These are phyloP conservation scores for Sporobolomyces roseus DNA, from an alignment of 768 basidiomycete species.

Conservation along the genomic window DNA sequence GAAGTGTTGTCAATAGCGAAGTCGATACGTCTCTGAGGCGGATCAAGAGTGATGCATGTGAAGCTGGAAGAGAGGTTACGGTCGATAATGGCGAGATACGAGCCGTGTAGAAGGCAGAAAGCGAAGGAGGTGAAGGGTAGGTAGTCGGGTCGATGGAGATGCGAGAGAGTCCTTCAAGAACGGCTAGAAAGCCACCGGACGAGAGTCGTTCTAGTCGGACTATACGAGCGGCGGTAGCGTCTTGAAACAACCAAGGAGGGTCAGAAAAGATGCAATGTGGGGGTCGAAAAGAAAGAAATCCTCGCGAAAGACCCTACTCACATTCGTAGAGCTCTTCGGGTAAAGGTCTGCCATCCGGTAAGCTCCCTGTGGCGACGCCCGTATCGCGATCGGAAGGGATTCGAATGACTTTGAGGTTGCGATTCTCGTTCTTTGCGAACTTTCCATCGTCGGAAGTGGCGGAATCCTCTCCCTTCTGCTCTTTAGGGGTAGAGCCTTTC, in stretches of 20 bases:
- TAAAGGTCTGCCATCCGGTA: background rate
- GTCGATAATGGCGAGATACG: slow-evolving; percentile 14
- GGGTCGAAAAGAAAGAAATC: background rate
- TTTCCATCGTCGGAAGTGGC: background rate
- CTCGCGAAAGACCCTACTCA: slow-evolving; percentile 5
- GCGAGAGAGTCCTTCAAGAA: slow-evolving; percentile 40
- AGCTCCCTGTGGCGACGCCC: background rate
- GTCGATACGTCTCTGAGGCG: slow-evolving; percentile 7
- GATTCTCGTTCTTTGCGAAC: background rate
- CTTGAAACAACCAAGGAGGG: too few relatives aligned
- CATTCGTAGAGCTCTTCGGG: slow-evolving; percentile 35
- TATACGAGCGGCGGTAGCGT: slow-evolving; percentile 38
- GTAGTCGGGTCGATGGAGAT: slow-evolving; percentile 29
- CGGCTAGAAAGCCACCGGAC: slow-evolving; percentile 18
- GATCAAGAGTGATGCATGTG: slow-evolving; percentile 2
- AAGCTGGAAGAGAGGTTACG: background rate
- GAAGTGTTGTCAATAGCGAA: slow-evolving; percentile 32
- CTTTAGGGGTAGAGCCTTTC: background rate
- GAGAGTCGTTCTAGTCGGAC: slow-evolving; percentile 38
- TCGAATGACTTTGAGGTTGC: slow-evolving; percentile 2
- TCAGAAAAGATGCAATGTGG: background rate
- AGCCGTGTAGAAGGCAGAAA: slow-evolving; percentile 31
- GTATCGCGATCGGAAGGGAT: background rate
- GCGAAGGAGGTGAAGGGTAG: slow-evolving; percentile 3
- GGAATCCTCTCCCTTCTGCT: background rate